Percentiles rank a stretch among this genome's conserved stretches.
phyloP scores from a whole-genome alignment of 2,329 filamentous ascomycete species.

The Coniella lustricola region DNA sequence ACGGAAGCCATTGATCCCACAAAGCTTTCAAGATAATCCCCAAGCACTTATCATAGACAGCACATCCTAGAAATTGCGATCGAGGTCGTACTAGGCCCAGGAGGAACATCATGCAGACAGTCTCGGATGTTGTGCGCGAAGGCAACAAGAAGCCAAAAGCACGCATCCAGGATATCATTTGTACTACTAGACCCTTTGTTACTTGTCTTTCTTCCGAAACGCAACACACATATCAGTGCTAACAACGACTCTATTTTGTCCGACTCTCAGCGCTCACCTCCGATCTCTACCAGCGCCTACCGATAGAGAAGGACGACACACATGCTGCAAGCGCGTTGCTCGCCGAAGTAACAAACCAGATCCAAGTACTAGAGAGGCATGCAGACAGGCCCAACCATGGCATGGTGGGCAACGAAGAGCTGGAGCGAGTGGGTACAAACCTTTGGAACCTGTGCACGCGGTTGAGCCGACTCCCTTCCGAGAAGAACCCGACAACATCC shows the following conservation, averaged over 20 bases:
- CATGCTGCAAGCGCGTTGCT: conserved; percentile 28
- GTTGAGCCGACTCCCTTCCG: conserved; percentile 30
- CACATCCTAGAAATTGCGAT: background rate
- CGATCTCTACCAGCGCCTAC: conserved; percentile 23
- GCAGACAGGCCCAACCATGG: conserved; percentile 26
- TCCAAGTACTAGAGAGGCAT: conserved; percentile 25
- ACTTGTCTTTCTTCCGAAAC: no score
- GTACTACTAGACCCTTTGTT: background rate
- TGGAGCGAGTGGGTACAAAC: conserved; percentile 49
- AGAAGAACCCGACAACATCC: background rate
- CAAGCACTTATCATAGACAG: background rate
- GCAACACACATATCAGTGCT: background rate
- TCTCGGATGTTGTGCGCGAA: background rate
- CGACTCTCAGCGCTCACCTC: conserved; percentile 10
- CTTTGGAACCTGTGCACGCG: conserved; percentile 64
- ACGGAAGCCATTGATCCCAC: no score
- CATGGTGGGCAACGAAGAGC: conserved; percentile 30
- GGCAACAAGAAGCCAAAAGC: conserved; percentile 3
- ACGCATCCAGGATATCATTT: conserved; percentile 5
- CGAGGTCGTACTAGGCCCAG: background rate
- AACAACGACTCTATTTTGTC: background rate
- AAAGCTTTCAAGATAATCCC: no score
- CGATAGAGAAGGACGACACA: conserved; percentile 20
- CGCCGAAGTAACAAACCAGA: conserved; percentile 33
- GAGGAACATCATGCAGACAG: conserved; percentile 1